Percentiles rank a stretch among this genome's conserved stretches.
Evolutionary conservation across 805 yeast genomes (phyloP).

Genomic region (Brettanomyces naardenensis): DNA sequence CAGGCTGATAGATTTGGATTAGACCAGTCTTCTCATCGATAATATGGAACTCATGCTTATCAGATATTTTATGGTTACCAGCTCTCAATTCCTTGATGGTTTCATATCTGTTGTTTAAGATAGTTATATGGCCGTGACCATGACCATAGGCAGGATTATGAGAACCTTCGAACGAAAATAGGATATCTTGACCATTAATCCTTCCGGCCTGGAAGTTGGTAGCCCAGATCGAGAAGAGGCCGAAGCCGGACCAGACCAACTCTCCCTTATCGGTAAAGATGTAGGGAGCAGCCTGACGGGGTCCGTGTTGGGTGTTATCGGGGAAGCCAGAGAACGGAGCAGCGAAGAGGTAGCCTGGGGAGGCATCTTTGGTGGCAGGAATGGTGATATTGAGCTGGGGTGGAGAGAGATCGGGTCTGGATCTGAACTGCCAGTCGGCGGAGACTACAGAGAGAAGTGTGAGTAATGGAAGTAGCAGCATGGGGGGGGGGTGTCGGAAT

Average conservation of each 20-base stretch:
- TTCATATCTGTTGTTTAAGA: slow-evolving; percentile 24
- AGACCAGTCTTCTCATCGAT: slow-evolving; percentile 25
- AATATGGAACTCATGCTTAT: slow-evolving; percentile 31
- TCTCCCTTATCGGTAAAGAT: slow-evolving; percentile 29
- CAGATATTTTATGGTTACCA: slow-evolving; percentile 27
- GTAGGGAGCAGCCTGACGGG: slow-evolving; percentile 29
- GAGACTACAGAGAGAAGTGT: slow-evolving; percentile 3
- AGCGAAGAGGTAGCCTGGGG: slow-evolving; percentile 26
- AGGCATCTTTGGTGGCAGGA: slow-evolving; percentile 16
- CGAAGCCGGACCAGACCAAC: slow-evolving; percentile 31
- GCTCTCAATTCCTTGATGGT: slow-evolving; percentile 26
- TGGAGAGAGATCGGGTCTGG: slow-evolving; percentile 29
- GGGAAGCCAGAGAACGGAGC: slow-evolving; percentile 23
- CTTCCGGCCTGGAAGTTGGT: slow-evolving; percentile 25
- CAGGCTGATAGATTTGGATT: slow-evolving; percentile 28
- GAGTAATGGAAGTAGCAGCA: no score
- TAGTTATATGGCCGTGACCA: slow-evolving; percentile 26
- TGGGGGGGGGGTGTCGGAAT: no score
- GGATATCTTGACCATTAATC: slow-evolving; percentile 20
- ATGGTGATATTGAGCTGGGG: slow-evolving; percentile 28
- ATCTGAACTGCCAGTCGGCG: slow-evolving; percentile 28
- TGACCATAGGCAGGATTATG: slow-evolving; percentile 20
- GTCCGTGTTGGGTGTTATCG: slow-evolving; percentile 14
- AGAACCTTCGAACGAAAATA: slow-evolving; percentile 29
- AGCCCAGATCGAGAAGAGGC: slow-evolving; percentile 26